Percentiles rank a stretch among this genome's conserved stretches.
Evolutionary conservation across 495 filamentous ascomycete genomes (phyloP).

Genomic region (Glutinoglossum americanum): DNA sequence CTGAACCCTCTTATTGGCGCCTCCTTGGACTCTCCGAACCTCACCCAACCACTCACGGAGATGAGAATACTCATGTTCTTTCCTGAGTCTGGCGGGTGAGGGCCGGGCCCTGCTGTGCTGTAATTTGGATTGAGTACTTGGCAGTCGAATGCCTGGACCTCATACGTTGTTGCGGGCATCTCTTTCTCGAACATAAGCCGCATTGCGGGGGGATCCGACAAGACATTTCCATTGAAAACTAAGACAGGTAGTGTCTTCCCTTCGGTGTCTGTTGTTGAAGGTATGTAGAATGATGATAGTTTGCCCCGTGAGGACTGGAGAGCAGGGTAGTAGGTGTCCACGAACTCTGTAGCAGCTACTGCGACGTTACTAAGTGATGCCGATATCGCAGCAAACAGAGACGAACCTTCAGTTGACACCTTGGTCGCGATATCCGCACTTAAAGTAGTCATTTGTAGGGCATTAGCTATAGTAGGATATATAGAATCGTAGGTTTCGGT

Average conservation of each 20-base stretch:
- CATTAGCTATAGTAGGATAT: too few species aligned
- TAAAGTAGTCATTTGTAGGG: background rate
- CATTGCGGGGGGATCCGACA: conserved; percentile 31
- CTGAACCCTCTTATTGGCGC: conserved; percentile 42
- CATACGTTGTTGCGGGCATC: conserved; percentile 34
- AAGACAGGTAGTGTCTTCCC: conserved; percentile 27
- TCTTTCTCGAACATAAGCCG: conserved; percentile 37
- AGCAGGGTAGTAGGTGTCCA: conserved; percentile 14
- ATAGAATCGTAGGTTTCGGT: too few species aligned
- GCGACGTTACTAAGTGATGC: background rate
- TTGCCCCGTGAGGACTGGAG: conserved; percentile 29
- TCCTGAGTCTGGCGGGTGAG: conserved; percentile 8
- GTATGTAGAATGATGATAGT: conserved; percentile 35
- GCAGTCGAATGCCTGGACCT: conserved; percentile 45
- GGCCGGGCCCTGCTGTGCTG: conserved; percentile 15
- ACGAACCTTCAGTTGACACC: conserved; percentile 3
- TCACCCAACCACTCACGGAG: conserved; percentile 43
- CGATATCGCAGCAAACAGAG: background rate
- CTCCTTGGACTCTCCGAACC: conserved; percentile 32
- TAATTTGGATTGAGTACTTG: conserved; percentile 52
- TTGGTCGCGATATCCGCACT: background rate
- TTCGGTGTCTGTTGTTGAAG: conserved; percentile 27
- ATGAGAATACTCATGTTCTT: conserved; percentile 48
- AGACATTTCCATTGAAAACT: conserved; percentile 41
- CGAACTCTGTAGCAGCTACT: background rate